Conservation (phyloP, 306 rosid species). For the Rosa chinensis region DNA sequence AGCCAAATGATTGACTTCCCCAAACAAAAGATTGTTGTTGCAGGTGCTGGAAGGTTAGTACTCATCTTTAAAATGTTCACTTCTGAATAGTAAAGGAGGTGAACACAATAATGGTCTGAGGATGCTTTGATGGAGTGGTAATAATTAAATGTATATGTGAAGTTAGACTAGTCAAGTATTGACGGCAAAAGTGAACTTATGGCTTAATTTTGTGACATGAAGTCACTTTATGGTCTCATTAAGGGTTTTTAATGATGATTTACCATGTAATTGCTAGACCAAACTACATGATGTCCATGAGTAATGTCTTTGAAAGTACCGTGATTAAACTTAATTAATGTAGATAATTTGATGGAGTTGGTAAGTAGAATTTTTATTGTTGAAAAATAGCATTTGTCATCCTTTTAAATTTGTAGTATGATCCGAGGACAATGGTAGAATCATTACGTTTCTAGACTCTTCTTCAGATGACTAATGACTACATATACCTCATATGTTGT, state of each 20-base stretch:
- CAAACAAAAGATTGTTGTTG: slow-evolving; percentile 96
- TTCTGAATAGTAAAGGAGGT: neutral
- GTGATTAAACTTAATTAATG: neutral
- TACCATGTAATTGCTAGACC: neutral
- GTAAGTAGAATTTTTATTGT: too few relatives aligned
- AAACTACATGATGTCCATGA: neutral
- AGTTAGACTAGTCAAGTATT: neutral
- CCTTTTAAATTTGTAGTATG: too few relatives aligned
- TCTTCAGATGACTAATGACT: too few relatives aligned
- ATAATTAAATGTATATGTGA: neutral
- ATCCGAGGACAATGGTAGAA: too few relatives aligned
- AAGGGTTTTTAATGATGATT: neutral
- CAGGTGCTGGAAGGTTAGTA: slow-evolving; percentile 99
- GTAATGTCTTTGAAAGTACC: neutral
- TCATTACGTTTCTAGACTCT: too few relatives aligned
- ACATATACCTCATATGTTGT: neutral
- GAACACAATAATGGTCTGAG: neutral
- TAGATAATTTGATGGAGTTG: too few relatives aligned
- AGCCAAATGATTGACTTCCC: slow-evolving; percentile 98
- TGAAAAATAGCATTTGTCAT: too few relatives aligned
- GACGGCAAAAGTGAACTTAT: neutral
- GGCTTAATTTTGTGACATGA: neutral
- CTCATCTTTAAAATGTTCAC: neutral
- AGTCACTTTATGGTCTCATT: neutral
- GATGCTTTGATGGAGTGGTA: neutral